Percentiles rank a stretch among this genome's conserved stretches.
phyloP scores from a whole-genome alignment of 139 green algal genomes.

The Trebouxia sp. region DNA sequence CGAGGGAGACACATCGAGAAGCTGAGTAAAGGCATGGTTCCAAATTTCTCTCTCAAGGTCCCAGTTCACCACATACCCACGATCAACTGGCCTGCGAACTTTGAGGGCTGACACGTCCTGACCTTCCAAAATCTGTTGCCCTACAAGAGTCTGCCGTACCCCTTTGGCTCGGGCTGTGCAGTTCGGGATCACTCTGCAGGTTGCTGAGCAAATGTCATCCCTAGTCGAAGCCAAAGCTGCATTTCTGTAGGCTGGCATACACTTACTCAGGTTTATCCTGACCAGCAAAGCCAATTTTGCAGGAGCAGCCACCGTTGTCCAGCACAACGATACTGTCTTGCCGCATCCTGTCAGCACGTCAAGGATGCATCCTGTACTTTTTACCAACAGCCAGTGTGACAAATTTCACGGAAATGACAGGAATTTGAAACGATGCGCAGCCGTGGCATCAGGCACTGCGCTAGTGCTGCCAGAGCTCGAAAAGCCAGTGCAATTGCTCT shows the following conservation, averaged over 20 bases:
- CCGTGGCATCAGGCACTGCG: too few species aligned
- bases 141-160: constrained; percentile 59
- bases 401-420: too few species aligned
- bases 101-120: constrained; percentile 73
- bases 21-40: constrained; percentile 37
- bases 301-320: constrained; percentile 75
- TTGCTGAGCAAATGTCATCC: not conserved
- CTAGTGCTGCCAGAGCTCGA: too few species aligned
- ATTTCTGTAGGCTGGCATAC: not conserved
- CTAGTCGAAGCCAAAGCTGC: not conserved
- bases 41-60: constrained; percentile 86
- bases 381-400: too few species aligned
- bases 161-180: constrained; percentile 75
- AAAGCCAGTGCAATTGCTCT: too few species aligned
- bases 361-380: not conserved
- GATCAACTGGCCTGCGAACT: constrained; percentile 73
- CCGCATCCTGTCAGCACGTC: not conserved
- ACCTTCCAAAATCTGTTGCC: constrained; percentile 59
- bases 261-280: constrained; percentile 52
- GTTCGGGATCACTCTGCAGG: constrained; percentile 83
- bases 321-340: constrained; percentile 59
- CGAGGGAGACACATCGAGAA: constrained; percentile 33
- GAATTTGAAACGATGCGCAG: too few species aligned
- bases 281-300: constrained; percentile 70
- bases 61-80: constrained; percentile 83